These are phyloP conservation scores for Diaporthe capsici DNA, from an alignment of 2,329 filamentous ascomycete genomes.

Conservation along the genomic window DNA sequence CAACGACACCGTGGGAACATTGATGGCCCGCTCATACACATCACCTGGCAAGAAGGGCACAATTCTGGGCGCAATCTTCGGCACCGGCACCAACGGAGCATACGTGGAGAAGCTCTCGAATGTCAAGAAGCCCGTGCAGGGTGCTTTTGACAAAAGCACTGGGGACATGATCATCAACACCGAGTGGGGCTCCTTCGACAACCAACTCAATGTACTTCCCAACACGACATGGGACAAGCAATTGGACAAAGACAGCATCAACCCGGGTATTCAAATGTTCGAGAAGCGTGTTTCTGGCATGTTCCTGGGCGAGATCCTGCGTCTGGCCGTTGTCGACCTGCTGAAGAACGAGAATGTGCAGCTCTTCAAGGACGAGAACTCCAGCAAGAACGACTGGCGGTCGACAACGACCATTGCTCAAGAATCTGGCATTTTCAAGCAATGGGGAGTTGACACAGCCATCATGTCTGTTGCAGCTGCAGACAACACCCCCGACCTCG, in stretches of 20 bases:
- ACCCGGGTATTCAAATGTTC: slow-evolving; percentile 98
- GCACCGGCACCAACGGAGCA: slow-evolving; percentile 96
- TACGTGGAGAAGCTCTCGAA: slow-evolving; percentile 94
- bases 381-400: slow-evolving; percentile 76
- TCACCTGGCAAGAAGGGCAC: slow-evolving; percentile 89
- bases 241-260: slow-evolving; percentile 85
- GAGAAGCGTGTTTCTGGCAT: slow-evolving; percentile 98
- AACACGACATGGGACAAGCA: slow-evolving; percentile 85
- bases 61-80: slow-evolving; percentile 95
- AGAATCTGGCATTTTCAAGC: slow-evolving; percentile 77
- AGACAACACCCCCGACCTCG: slow-evolving; percentile 80
- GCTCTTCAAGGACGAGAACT: slow-evolving; percentile 84
- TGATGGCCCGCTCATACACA: slow-evolving; percentile 98
- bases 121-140: slow-evolving; percentile 81
- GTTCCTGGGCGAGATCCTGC: slow-evolving; percentile 96
- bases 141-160: slow-evolving; percentile 82
- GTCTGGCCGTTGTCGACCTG: slow-evolving; percentile 81
- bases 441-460: slow-evolving; percentile 93
- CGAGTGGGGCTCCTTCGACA: slow-evolving; percentile 99
- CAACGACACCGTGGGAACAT: slow-evolving; percentile 96
- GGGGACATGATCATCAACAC: slow-evolving; percentile 98
- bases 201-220: slow-evolving; percentile 88
- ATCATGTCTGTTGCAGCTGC: slow-evolving; percentile 90
- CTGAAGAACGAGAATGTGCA: slow-evolving; percentile 75
- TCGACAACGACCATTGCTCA: slow-evolving; percentile 79